These are phyloP conservation scores for Metschnikowia peoriensis DNA, from an alignment of 805 yeast genomes.

Conservation along the genomic window DNA sequence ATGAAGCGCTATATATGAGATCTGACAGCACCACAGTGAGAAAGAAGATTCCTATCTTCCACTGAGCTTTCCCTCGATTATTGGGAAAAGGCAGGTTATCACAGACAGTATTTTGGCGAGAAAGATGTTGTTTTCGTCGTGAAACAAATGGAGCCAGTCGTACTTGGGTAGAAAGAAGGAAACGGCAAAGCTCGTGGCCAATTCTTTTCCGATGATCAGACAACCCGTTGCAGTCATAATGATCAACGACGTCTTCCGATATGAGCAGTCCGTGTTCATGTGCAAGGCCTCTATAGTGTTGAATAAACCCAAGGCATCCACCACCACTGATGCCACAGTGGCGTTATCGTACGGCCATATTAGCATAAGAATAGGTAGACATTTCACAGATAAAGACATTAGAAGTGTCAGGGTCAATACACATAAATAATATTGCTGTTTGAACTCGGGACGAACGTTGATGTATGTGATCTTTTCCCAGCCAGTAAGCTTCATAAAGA, in stretches of 20 bases:
- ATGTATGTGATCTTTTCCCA: slow-evolving; percentile 23
- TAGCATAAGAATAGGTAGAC: slow-evolving; percentile 88
- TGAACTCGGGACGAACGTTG: slow-evolving; percentile 24
- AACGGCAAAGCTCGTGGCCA: slow-evolving; percentile 11
- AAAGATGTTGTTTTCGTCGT: slow-evolving; percentile 5
- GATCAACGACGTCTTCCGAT: slow-evolving; percentile 5
- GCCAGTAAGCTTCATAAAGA: slow-evolving; percentile 16
- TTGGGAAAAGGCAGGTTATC: background rate
- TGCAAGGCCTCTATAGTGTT: slow-evolving; percentile 60
- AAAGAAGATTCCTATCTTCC: slow-evolving; percentile 18
- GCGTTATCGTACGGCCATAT: slow-evolving; percentile 93
- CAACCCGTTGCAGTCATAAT: slow-evolving; percentile 5
- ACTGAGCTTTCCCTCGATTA: background rate
- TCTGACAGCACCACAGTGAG: slow-evolving; percentile 29
- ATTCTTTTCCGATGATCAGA: slow-evolving; percentile 12
- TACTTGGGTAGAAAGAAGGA: slow-evolving; percentile 1
- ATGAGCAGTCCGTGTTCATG: slow-evolving; percentile 13
- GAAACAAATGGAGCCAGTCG: slow-evolving; percentile 5
- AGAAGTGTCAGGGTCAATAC: slow-evolving; percentile 66
- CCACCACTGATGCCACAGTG: slow-evolving; percentile 58
- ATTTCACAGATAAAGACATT: slow-evolving; percentile 73
- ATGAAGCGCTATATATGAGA: slow-evolving; percentile 30
- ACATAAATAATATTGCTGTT: slow-evolving; percentile 34
- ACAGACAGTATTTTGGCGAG: background rate
- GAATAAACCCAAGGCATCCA: slow-evolving; percentile 57